Conservation (phyloP, 2,329 filamentous ascomycete species). For the Microsporum canis region DNA sequence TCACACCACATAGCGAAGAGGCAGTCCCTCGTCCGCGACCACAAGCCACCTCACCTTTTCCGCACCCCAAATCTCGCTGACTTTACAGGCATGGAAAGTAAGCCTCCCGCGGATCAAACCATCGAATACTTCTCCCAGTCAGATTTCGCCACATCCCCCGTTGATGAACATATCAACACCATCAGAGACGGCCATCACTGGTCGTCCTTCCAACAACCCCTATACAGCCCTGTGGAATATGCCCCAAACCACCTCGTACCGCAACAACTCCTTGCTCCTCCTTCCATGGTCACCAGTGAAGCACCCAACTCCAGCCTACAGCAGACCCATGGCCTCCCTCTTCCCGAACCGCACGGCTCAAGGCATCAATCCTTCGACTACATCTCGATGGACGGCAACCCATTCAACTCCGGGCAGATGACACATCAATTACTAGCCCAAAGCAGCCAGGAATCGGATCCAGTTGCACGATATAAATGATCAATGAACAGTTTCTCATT, state of each 20-base stretch:
- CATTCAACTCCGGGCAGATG: neutral
- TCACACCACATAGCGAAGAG: neutral
- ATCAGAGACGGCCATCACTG: neutral
- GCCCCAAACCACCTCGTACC: neutral
- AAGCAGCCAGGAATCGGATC: neutral
- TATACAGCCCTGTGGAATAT: slow-evolving; percentile 3
- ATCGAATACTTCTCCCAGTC: slow-evolving; percentile 4
- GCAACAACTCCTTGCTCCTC: neutral
- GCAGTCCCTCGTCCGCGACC: neutral
- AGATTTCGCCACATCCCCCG: slow-evolving; percentile 4
- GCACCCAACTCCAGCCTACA: neutral
- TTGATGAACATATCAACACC: slow-evolving; percentile 2
- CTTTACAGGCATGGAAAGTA: neutral
- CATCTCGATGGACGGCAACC: neutral
- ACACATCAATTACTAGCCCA: neutral
- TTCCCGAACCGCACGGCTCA: slow-evolving; percentile 1
- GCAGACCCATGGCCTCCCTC: neutral
- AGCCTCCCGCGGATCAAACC: neutral
- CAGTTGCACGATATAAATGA: neutral
- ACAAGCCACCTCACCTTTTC: slow-evolving; percentile 1
- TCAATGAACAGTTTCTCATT: neutral
- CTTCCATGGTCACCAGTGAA: neutral
- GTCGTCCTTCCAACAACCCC: slow-evolving; percentile 3
- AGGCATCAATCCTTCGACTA: slow-evolving; percentile 6
- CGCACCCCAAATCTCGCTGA: neutral